Base-by-base conservation (phyloP, 2,329 filamentous ascomycete genomes). In the Clathrospora elynae region DNA sequence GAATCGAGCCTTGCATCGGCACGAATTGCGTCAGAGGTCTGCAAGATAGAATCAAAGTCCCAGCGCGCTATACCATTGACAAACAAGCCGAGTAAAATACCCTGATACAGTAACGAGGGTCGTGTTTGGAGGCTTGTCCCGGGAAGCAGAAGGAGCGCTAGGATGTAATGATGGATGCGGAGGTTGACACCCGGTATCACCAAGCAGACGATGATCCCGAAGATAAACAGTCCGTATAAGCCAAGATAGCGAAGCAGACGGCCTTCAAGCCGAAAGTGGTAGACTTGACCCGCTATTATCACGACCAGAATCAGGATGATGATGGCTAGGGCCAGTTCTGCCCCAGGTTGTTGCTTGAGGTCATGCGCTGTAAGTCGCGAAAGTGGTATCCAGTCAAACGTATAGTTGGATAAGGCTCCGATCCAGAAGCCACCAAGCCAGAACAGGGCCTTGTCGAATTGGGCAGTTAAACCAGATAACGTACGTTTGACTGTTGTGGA, bases 371-470 rank as follows among this genome's bases (percentile, higher is more conserved):
- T 96, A 11, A 99, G 79, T 4, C 93, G 85, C 66, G 89, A 84
- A 55, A 99, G 93, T 0, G 93, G 93, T 46, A 97, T 96, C 74
- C 88, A 87, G 51, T 89, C 87, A 59, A 97, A 88, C 0, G 93
- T 96, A 70, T 96, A 93, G 68, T 97, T 97, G 56, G 91, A 91
- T 51, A 97, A 73, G 1, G 89, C 86, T 11, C 91, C 92, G 30
- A 96, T 83, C 86, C 93, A 97, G 64, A 87, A 90, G 9, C 84
- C 85, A 1, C 90, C 90, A 2, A 97, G 77, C 86, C 90, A 97
- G 19, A 97, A 76, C 1, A 96, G 68, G 0, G 89, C 87, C 75
- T 95, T 96, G 64, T 96, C 91, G 30, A 95, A 57, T 61, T 95
- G 91, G 0, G 90, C 89, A 0, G 80, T 86, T 4, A 96, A 76